Conservation (phyloP, 208 protist genomes). For the Crithidia thermophila region DNA sequence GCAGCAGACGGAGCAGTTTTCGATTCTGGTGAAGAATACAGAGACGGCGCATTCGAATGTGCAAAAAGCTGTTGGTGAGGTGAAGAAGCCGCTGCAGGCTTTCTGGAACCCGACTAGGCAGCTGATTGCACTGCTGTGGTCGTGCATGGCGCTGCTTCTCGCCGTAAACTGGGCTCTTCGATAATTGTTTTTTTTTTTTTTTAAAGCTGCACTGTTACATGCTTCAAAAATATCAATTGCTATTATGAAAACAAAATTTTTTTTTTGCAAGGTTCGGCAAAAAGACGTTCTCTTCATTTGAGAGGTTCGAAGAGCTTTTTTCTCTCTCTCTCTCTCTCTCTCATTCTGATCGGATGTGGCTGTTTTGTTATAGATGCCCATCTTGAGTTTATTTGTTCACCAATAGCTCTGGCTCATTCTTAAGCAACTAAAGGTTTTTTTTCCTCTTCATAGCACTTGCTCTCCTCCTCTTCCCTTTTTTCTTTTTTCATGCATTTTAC, state of each 20-base stretch:
- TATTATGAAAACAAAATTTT: not conserved
- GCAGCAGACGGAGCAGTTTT: slow-evolving; percentile 87
- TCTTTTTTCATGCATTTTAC: too few relatives aligned
- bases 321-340: too few relatives aligned
- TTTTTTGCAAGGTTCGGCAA: too few relatives aligned
- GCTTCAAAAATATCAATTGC: not conserved
- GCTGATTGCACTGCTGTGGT: slow-evolving; percentile 77
- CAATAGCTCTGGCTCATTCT: too few relatives aligned
- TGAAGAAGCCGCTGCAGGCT: slow-evolving; percentile 44
- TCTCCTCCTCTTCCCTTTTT: too few relatives aligned
- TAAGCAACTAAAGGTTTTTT: too few relatives aligned
- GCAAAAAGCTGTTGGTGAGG: slow-evolving; percentile 63
- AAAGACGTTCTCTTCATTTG: too few relatives aligned
- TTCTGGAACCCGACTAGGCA: slow-evolving; percentile 85
- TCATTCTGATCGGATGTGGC: too few relatives aligned
- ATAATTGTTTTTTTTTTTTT: slow-evolving; percentile 11
- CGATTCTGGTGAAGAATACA: slow-evolving; percentile 75
- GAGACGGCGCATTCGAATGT: slow-evolving; percentile 60
- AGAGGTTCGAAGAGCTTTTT: not conserved
- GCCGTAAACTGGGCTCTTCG: slow-evolving; percentile 51
- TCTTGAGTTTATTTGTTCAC: too few relatives aligned
- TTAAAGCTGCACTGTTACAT: not conserved
- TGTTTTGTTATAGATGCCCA: too few relatives aligned
- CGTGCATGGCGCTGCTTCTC: slow-evolving; percentile 58
- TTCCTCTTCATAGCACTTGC: too few relatives aligned